A percentile compares a stretch with the other conserved stretches of the same genome.
Conservation (phyloP, 2,329 filamentous ascomycete genomes). For the Myotisia sp. region DNA sequence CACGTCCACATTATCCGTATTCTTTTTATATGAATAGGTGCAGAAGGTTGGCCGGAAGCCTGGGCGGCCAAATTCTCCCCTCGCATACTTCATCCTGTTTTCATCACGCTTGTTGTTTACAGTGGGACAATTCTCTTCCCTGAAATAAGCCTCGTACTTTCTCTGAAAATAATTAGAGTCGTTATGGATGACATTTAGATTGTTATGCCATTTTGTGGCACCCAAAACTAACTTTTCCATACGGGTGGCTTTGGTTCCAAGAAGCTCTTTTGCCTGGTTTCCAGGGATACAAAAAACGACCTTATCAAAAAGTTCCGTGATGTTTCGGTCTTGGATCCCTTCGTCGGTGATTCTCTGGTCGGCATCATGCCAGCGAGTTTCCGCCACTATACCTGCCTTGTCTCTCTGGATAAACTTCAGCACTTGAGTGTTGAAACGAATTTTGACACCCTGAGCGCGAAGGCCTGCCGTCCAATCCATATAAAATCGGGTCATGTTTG, state of each 20-base stretch:
- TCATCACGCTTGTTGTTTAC: slow-evolving; percentile 30
- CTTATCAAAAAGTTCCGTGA: slow-evolving; percentile 42
- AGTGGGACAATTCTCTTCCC: slow-evolving; percentile 36
- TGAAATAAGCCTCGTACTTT: slow-evolving; percentile 43
- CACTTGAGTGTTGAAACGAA: slow-evolving; percentile 42
- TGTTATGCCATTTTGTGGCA: slow-evolving; percentile 51
- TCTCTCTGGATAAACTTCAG: slow-evolving; percentile 37
- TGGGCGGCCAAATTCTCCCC: slow-evolving; percentile 24
- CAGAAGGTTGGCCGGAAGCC: slow-evolving; percentile 47
- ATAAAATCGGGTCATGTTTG: slow-evolving; percentile 45
- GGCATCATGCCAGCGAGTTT: slow-evolving; percentile 14
- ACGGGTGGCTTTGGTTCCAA: slow-evolving; percentile 39
- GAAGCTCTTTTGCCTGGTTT: slow-evolving; percentile 41
- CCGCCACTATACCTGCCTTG: slow-evolving; percentile 37
- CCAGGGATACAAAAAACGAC: slow-evolving; percentile 44
- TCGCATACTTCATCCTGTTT: slow-evolving; percentile 35
- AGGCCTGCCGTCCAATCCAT: slow-evolving; percentile 41
- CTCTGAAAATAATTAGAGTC: slow-evolving; percentile 44
- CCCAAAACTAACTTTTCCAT: slow-evolving; percentile 54
- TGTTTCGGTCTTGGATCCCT: slow-evolving; percentile 29
- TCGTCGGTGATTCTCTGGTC: slow-evolving; percentile 6
- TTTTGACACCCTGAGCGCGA: slow-evolving; percentile 38
- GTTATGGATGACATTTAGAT: slow-evolving; percentile 48
- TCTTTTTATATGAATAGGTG: slow-evolving; percentile 42
- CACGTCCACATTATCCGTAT: slow-evolving; percentile 43